Percentiles rank a stretch among this genome's conserved stretches.
These are phyloP conservation scores for Vanrija sp. DNA, from an alignment of 1,284 basidiomycete species.

Conservation along the genomic window DNA sequence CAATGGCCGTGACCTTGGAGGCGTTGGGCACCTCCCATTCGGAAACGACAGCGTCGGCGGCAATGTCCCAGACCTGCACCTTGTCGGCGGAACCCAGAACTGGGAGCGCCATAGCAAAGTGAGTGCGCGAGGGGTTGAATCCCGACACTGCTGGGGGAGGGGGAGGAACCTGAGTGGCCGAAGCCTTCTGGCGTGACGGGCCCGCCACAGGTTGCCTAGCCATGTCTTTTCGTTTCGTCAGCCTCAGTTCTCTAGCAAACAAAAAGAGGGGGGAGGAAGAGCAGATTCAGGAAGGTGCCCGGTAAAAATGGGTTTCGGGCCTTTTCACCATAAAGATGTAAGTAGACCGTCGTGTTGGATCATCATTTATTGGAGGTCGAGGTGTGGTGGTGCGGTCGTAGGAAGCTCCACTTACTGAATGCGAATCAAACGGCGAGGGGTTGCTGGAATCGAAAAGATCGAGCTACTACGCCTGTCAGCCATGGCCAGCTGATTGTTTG, in stretches of 20 bases:
- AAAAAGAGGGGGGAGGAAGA: constrained; percentile 3
- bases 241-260: background rate
- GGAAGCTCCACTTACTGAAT: background rate
- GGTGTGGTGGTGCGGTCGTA: background rate
- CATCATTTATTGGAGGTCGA: constrained; percentile 37
- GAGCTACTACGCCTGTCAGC: constrained; percentile 15
- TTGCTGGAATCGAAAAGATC: background rate
- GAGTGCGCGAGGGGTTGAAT: constrained; percentile 44
- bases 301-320: constrained; percentile 40
- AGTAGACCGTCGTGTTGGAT: constrained; percentile 50
- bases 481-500: constrained; percentile 7
- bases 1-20: constrained; percentile 36
- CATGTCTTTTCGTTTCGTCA: constrained; percentile 22
- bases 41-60: constrained; percentile 38
- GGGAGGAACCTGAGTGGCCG: constrained; percentile 35
- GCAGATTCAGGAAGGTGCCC: constrained; percentile 40
- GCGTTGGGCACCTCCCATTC: constrained; percentile 48
- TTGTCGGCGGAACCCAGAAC: constrained; percentile 46
- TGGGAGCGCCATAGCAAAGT: constrained; percentile 43
- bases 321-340: constrained; percentile 41
- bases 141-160: constrained; percentile 41
- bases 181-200: constrained; percentile 37
- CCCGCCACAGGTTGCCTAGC: constrained; percentile 41
- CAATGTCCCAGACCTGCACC: constrained; percentile 46
- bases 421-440: background rate